A percentile compares a stretch with the other conserved stretches of the same genome.
These are phyloP conservation scores for Phanerochaete sordida DNA, from an alignment of 768 basidiomycete genomes.

Conservation along the genomic window DNA sequence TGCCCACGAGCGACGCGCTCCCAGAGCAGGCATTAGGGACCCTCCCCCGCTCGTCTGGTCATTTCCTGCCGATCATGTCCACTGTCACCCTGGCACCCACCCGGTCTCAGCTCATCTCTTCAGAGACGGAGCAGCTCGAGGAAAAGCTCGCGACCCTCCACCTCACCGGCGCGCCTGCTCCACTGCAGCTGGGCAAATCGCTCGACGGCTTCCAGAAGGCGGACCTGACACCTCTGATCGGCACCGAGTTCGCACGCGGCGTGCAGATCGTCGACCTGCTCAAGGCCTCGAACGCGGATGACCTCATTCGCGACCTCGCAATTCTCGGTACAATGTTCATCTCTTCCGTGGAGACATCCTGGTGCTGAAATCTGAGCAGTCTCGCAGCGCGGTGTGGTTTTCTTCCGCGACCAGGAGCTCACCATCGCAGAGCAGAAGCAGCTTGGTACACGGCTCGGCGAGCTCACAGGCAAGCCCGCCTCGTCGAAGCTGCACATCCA, in stretches of 20 bases:
- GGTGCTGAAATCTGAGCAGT: background rate
- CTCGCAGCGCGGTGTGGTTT: conserved; percentile 25
- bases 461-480: conserved; percentile 14
- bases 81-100: background rate
- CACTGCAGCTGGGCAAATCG: conserved; percentile 2
- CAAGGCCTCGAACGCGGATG: conserved; percentile 8
- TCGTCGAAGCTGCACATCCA: conserved; percentile 14
- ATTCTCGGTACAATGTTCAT: background rate
- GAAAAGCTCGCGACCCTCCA: conserved; percentile 4
- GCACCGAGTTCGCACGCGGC: conserved; percentile 7
- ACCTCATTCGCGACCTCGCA: conserved; percentile 6
- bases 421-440: conserved; percentile 27
- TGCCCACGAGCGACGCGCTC: too few relatives aligned
- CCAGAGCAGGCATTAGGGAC: too few relatives aligned
- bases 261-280: conserved; percentile 3
- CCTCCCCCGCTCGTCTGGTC: too few relatives aligned
- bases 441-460: conserved; percentile 26
- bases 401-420: conserved; percentile 32
- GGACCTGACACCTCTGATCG: conserved; percentile 9
- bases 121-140: conserved; percentile 8
- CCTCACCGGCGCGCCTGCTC: conserved; percentile 5
- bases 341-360: background rate
- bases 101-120: background rate
- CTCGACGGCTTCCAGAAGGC: conserved; percentile 2
- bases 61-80: too few relatives aligned